Evolutionary conservation across 371 early-diverging fungal species (phyloP).

Genomic region (Umbelopsis sp.): DNA sequence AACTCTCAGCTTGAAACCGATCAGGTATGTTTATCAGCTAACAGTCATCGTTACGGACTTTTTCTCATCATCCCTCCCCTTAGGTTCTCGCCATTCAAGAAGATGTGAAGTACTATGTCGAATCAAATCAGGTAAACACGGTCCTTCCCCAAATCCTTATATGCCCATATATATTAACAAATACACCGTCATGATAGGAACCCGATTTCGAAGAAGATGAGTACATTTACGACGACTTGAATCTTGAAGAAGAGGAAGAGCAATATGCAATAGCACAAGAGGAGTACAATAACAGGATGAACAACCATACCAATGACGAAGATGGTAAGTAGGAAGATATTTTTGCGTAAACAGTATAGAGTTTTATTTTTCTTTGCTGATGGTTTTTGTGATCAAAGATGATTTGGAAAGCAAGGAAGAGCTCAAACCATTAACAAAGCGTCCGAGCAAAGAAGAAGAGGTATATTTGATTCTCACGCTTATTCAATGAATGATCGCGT

Average conservation of each 20-base stretch:
- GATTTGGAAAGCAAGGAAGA: slow-evolving; percentile 34
- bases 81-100: slow-evolving; percentile 81
- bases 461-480: not conserved
- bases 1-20: slow-evolving; percentile 90
- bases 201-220: slow-evolving; percentile 93
- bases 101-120: slow-evolving; percentile 89
- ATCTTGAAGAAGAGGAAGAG: slow-evolving; percentile 89
- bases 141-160: not conserved
- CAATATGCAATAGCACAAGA: slow-evolving; percentile 66
- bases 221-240: slow-evolving; percentile 89
- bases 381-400: not conserved
- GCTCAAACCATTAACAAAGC: slow-evolving; percentile 31
- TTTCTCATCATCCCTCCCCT: slow-evolving; percentile 6
- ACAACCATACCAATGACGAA: slow-evolving; percentile 25
- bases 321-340: slow-evolving; percentile 29
- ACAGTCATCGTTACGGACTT: not conserved
- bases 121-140: slow-evolving; percentile 67
- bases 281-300: slow-evolving; percentile 26
- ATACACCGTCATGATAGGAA: slow-evolving; percentile 43
- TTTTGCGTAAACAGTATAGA: too few species aligned
- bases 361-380: too few species aligned
- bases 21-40: slow-evolving; percentile 47
- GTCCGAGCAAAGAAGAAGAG: slow-evolving; percentile 43
- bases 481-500: too few species aligned
- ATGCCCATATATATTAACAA: not conserved